Evolutionary conservation across 306 rosid species (phyloP), one percentile per base, ranked within the genome.

Genomic region (Canavalia ensiformis): DNA sequence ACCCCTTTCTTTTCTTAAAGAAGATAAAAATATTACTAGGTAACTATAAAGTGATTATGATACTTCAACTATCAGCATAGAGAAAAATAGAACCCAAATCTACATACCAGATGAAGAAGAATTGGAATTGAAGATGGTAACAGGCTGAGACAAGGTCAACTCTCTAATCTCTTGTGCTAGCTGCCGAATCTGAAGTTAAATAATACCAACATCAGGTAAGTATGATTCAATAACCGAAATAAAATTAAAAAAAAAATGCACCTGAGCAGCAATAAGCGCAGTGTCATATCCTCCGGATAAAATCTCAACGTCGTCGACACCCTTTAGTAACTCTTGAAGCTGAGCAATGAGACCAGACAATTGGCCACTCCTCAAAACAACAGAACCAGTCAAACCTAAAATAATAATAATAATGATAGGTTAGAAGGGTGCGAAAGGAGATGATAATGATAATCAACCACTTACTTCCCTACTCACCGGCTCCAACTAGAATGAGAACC

Each of bases 401-500:
- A 47, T 4, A 37, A 59, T 2, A 60, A 10, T 18, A 18, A 18
- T 18, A 18, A 18, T 18, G 25, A 18, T 18, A 18, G 25, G 25
- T 18, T 18, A 18, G 25, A 18, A 18, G 25, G 25, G 25, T 18
- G 25, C 25, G 25, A 18, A 18, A 18, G 25, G 25, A 18, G 25
- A 18, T 18, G 25, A 18, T 18, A 18, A 18, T 18, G 25, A 18
- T 18, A 18, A 18, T 18, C 25, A 33, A 68, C 6, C 39, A 30
- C 13, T 70, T 46, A 60, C 13, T 30, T 18, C 25, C 25, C 25
- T 4, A 45, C 54, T 18, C 8, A 90, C 98, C 97, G 69, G 97
- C 98, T 83, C 98, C 98, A 4, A 89, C 85, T 57, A 93, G 92
- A 84, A 93, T 82, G 52, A 93, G 94, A 89, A 90, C 90, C 90